Conservation (phyloP, 345 rosid species). For the Carallia brachiata region DNA sequence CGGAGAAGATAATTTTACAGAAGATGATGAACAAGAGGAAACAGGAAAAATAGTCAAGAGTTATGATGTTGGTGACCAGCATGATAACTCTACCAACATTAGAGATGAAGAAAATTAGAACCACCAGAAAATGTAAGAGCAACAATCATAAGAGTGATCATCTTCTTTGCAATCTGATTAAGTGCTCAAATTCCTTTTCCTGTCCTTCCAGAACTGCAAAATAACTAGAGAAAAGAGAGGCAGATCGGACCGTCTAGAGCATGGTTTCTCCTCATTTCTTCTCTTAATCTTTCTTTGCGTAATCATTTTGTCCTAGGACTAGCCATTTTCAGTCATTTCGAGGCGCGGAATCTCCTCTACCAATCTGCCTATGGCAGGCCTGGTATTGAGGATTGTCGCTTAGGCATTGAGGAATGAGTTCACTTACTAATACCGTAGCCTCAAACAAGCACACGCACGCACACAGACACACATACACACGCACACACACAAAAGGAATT, state of each 20-base stretch:
- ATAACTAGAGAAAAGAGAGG: not conserved
- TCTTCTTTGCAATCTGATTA: not conserved
- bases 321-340: not conserved
- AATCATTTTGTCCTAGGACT: no score
- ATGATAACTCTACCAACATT: not conserved
- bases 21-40: constrained; percentile 23
- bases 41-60: not conserved
- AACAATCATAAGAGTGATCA: not conserved
- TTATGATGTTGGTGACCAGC: not conserved
- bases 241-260: not conserved
- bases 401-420: no score
- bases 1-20: constrained; percentile 11
- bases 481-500: no score
- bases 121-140: not conserved
- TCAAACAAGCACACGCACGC: no score
- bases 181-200: not conserved
- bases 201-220: not conserved
- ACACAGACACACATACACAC: no score
- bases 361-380: no score
- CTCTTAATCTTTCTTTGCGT: not conserved
- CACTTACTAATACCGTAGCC: no score
- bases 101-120: not conserved
- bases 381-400: no score
- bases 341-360: not conserved
- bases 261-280: not conserved